phyloP scores from a whole-genome alignment of 768 basidiomycete genomes.

The Agaricus sinodeliciosus region DNA sequence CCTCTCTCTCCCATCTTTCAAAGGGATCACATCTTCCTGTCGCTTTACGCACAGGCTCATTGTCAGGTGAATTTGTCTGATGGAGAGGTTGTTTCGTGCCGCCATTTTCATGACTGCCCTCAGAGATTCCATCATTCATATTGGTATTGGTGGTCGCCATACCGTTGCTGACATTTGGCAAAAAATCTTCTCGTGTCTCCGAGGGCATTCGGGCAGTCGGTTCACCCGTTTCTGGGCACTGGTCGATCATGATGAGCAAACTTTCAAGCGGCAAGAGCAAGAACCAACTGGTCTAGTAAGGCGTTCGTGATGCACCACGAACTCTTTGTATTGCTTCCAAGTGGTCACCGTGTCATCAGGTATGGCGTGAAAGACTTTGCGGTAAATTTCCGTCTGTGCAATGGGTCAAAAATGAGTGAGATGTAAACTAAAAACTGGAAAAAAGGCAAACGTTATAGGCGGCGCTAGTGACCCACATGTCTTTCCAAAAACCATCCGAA shows the following conservation, averaged over 20 bases:
- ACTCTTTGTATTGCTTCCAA: slow-evolving; percentile 94
- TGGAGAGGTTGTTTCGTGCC: slow-evolving; percentile 17
- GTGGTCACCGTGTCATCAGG: slow-evolving; percentile 92
- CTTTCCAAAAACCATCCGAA: slow-evolving; percentile 81
- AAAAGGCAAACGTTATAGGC: slow-evolving; percentile 70
- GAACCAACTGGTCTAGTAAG: slow-evolving; percentile 57
- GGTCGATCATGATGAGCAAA: not conserved
- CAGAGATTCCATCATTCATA: slow-evolving; percentile 21
- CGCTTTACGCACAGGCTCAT: slow-evolving; percentile 26
- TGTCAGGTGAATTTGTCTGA: slow-evolving; percentile 1
- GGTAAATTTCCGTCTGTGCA: slow-evolving; percentile 84
- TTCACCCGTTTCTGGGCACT: slow-evolving; percentile 43
- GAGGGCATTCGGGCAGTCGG: slow-evolving; percentile 52
- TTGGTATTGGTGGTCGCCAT: slow-evolving; percentile 15
- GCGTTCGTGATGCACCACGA: slow-evolving; percentile 68
- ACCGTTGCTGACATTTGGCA: slow-evolving; percentile 21
- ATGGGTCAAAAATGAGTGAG: slow-evolving; percentile 12
- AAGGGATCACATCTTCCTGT: slow-evolving; percentile 60
- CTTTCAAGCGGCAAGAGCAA: not conserved
- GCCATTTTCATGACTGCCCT: slow-evolving; percentile 24
- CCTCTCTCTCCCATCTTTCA: slow-evolving; percentile 75
- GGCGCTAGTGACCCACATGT: slow-evolving; percentile 83
- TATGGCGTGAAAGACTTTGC: slow-evolving; percentile 89
- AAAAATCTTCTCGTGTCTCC: slow-evolving; percentile 41
- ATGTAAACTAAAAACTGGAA: slow-evolving; percentile 10